Evolutionary conservation across 768 basidiomycete species (phyloP), one percentile per base, ranked within the genome.

Genomic region (Amanita pseudoporphyria): DNA sequence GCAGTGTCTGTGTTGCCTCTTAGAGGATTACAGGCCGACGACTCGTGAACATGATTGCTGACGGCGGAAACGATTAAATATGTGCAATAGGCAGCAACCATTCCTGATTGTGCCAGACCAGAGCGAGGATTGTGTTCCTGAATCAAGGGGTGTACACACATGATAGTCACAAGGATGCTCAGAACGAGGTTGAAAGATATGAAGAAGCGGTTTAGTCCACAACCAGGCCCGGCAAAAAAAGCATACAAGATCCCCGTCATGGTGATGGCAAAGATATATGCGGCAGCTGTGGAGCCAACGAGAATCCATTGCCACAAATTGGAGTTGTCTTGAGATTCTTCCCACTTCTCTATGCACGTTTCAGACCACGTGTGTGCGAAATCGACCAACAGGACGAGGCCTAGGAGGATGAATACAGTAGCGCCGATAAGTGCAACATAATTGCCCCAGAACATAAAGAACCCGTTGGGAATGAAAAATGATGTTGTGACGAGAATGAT

Each of bases 331-430:
- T 71, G 67, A 2, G 79, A 81, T 52, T 81, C 79, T 64, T 97
- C 95, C 94, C 92, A 97, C 48, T 92, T 91, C 56, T 95, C 85
- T 46, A 97, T 77, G 63, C 95, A 98, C 5, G 82, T 94, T 67
- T 99, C 96, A 13, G 92, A 91, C 94, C 94, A 98, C 5, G 90
- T 87, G 63, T 99, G 96, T 2, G 96, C 96, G 60, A 98, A 98
- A 71, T 99, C 96, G 65, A 99, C 87, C 51, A 99, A 82, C 38
- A 99, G 84, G 51, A 99, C 90, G 24, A 99, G 83, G 41, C 96
- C 96, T 55, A 99, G 84, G 30, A 98, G 82, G 62, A 99, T 97
- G 71, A 99, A 99, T 53, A 93, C 63, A 5, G 87, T 90, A 0
- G 95, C 90, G 32, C 96, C 96, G 49, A 97, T 81, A 37, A 96